phyloP scores from a whole-genome alignment of 2,329 filamentous ascomycete genomes.

The Sporothrix pseudoabietina region DNA sequence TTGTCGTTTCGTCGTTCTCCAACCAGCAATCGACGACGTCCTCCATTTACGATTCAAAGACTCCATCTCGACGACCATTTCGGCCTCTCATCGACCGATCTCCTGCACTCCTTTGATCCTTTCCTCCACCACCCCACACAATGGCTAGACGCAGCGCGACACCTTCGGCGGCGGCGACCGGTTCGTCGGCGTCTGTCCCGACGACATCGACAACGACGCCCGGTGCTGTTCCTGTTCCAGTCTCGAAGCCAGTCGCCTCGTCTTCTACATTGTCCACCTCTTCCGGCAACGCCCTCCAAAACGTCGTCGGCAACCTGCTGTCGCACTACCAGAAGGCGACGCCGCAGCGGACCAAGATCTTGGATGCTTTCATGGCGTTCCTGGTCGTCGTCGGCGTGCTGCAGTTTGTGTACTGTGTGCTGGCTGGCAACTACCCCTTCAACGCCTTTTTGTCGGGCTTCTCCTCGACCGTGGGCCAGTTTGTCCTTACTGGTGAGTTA shows the following conservation, averaged over 20 bases:
- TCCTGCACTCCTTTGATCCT: neutral
- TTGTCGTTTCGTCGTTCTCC: neutral
- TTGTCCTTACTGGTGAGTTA: slow-evolving; percentile 77
- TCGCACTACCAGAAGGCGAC: slow-evolving; percentile 78
- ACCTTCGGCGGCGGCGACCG: slow-evolving; percentile 22
- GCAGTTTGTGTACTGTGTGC: slow-evolving; percentile 89
- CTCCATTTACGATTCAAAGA: neutral
- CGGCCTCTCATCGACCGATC: neutral
- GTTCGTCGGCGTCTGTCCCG: slow-evolving; percentile 1
- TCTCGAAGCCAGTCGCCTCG: neutral
- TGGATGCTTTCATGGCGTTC: slow-evolving; percentile 90
- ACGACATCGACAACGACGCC: slow-evolving; percentile 15
- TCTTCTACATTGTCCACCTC: neutral
- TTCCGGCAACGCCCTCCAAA: slow-evolving; percentile 41
- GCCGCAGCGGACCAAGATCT: slow-evolving; percentile 85
- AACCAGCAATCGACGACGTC: neutral
- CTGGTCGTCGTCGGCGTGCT: slow-evolving; percentile 81
- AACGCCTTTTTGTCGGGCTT: slow-evolving; percentile 98
- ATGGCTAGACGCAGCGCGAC: slow-evolving; percentile 30
- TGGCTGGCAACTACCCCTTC: slow-evolving; percentile 96
- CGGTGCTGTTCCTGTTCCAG: neutral
- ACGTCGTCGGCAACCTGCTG: slow-evolving; percentile 71
- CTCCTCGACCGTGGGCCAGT: slow-evolving; percentile 91
- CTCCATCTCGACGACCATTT: neutral
- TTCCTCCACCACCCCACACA: neutral